Conservation (phyloP, 139 green algal genomes). For the Chlorella ohadii region DNA sequence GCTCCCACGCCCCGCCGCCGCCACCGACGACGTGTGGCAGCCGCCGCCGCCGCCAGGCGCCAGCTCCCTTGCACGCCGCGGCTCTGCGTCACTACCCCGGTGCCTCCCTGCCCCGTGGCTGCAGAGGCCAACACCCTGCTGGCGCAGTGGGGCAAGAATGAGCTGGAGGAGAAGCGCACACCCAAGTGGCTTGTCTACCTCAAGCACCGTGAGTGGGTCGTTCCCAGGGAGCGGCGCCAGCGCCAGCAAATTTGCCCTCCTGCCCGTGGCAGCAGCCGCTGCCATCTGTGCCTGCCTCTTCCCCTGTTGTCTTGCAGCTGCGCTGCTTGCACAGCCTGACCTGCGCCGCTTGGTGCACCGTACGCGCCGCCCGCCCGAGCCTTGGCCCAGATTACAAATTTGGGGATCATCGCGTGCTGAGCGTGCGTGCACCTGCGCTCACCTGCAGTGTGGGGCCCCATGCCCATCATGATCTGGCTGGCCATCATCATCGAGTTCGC, state of each 20-base stretch:
- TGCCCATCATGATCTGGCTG: constrained; percentile 95
- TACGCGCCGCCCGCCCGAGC: no score
- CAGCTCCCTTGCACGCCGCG: no score
- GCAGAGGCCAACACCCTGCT: constrained; percentile 76
- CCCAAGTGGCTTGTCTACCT: constrained; percentile 70
- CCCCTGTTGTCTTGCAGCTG: no score
- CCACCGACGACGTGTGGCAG: not conserved
- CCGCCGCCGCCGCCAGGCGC: no score
- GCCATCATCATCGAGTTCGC: constrained; percentile 81
- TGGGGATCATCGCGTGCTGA: not conserved
- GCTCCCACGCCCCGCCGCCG: not conserved
- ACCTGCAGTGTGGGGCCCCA: constrained; percentile 77
- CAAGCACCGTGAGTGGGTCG: constrained; percentile 27
- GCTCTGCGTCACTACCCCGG: no score
- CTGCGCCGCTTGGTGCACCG: no score
- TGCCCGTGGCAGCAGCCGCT: not conserved
- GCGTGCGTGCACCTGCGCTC: not conserved
- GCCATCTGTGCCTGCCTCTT: not conserved
- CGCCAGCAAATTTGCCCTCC: not conserved
- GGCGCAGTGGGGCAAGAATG: constrained; percentile 70
- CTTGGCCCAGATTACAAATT: no score
- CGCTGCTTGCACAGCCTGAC: no score
- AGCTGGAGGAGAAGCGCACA: constrained; percentile 80
- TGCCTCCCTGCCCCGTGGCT: not conserved
- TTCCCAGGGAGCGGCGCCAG: not conserved